Evolutionary conservation across 2,329 filamentous ascomycete genomes (phyloP).

Genomic region (Pseudopithomyces chartarum): DNA sequence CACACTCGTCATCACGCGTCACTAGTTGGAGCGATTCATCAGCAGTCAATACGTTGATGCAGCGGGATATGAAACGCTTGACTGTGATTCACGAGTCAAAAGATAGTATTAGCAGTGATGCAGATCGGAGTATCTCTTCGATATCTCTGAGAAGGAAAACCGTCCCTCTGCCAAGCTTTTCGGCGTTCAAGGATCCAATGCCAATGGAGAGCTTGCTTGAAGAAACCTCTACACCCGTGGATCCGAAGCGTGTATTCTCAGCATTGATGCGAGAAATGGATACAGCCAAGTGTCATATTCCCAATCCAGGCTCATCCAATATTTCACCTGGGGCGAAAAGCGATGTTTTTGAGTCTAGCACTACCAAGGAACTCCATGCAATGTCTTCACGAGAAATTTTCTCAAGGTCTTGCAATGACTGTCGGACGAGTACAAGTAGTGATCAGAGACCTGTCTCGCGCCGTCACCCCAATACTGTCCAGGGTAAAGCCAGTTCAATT

Average conservation of each 20-base stretch:
- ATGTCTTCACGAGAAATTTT: conserved; percentile 11
- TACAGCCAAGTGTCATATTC: conserved; percentile 16
- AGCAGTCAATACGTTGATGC: conserved; percentile 59
- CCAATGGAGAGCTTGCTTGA: conserved; percentile 33
- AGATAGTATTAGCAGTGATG: conserved; percentile 39
- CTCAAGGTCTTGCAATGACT: conserved; percentile 19
- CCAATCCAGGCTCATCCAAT: background rate
- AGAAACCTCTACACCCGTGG: conserved; percentile 29
- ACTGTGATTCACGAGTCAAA: conserved; percentile 66
- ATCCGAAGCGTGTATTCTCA: conserved; percentile 43
- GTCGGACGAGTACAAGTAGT: conserved; percentile 8
- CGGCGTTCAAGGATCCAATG: conserved; percentile 40
- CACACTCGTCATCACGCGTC: conserved; percentile 61
- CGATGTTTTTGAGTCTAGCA: conserved; percentile 34
- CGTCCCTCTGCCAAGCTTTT: conserved; percentile 22
- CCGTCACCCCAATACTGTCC: conserved; percentile 16
- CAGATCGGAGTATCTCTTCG: conserved; percentile 16
- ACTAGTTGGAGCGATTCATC: conserved; percentile 75
- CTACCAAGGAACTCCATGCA: conserved; percentile 21
- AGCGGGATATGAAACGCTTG: conserved; percentile 61
- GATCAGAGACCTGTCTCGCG: conserved; percentile 17
- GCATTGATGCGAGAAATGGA: conserved; percentile 43
- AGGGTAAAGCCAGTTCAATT: conserved; percentile 34
- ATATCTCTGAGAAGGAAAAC: conserved; percentile 21
- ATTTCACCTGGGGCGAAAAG: conserved; percentile 24